Base-by-base conservation (phyloP, 2,329 filamentous ascomycete species). In the Xylaria sp. region DNA sequence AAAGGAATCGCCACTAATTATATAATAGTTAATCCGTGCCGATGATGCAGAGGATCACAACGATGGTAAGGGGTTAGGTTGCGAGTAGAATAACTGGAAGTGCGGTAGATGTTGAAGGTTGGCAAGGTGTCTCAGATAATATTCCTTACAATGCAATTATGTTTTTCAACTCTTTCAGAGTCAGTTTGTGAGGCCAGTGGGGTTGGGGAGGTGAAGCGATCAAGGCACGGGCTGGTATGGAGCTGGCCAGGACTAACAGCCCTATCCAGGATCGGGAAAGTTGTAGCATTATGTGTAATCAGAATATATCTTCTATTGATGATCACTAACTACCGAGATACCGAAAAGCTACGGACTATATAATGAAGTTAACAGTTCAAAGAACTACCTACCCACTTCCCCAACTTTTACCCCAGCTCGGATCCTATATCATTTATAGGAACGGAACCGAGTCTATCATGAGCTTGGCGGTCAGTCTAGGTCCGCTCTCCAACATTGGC, bases 61-160 rank as follows among this genome's bases (percentile, higher is more conserved):
- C n/a, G 32, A 32, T 18, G 9, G 4, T 34, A 20, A 4, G 13
- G 32, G 23, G 6, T 12, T 13, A 20, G 46, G 13, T 50, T 28
- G 6, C 5, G 25, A 8, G 46, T 50, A 50, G 12, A 15, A 5
- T 48, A 15, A 23, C 15, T 50, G 46, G n/a, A 28, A 28, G 46
- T 23, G 25, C 13, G 23, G 46, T 28, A 50, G 13, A 30, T 50
- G 13, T 28, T 34, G 2, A 55, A 45, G 32, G 6, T 34, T n/a
- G 20, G 4, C 9, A 8, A 3, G 3, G 25, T 9, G 9, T n/a
- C 28, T n/a, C 25, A 13, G 10, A 39, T 5, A 18, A 12, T 12
- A n/a, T 18, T 45, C 32, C 64, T 56, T 63, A 69, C 67, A 69
- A 69, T 52, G 67, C 56, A 28, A 69, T 69, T 36, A 69, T 69